These are phyloP conservation scores for Magnaporthiopsis incrustans DNA, from an alignment of 2,329 filamentous ascomycete genomes.

Conservation along the genomic window DNA sequence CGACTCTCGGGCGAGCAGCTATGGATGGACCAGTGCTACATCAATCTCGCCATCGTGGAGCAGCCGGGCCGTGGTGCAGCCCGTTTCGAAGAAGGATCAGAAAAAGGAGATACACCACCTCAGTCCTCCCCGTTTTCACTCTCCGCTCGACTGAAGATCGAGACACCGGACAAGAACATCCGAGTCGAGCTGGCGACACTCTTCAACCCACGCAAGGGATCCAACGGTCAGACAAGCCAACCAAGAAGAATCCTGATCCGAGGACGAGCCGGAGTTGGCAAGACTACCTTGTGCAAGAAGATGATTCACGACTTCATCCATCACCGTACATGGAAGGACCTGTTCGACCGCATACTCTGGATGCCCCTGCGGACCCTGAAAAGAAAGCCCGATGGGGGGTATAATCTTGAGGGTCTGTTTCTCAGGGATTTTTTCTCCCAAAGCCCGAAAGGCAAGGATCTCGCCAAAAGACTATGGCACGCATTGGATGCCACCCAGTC, in stretches of 20 bases:
- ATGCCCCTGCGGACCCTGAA: constrained; percentile 29
- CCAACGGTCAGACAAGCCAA: constrained; percentile 4
- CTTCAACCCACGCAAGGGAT: constrained; percentile 19
- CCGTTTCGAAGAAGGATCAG: constrained; percentile 5
- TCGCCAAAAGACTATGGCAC: constrained; percentile 12
- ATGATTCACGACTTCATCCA: constrained; percentile 26
- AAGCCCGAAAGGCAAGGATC: constrained; percentile 9
- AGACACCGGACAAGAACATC: constrained; percentile 14
- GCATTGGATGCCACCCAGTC: constrained; percentile 4
- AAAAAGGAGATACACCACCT: constrained; percentile 8
- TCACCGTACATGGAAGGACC: constrained; percentile 16
- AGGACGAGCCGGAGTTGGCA: constrained; percentile 29
- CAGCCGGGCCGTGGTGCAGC: constrained; percentile 9
- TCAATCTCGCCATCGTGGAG: constrained; percentile 30
- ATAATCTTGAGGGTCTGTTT: constrained; percentile 19
- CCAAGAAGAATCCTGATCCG: constrained; percentile 26
- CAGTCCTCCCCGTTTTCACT: constrained; percentile 20
- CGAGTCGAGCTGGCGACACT: constrained; percentile 19
- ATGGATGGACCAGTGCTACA: constrained; percentile 28
- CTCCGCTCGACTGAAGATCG: constrained; percentile 19
- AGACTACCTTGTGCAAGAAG: constrained; percentile 34
- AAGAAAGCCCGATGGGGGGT: constrained; percentile 10
- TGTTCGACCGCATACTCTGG: constrained; percentile 31
- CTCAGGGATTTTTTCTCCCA: constrained; percentile 21
- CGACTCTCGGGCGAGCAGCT: constrained; percentile 25